phyloP scores from a whole-genome alignment of 2,329 filamentous ascomycete genomes.

The Drechslerella stenobrocha region DNA sequence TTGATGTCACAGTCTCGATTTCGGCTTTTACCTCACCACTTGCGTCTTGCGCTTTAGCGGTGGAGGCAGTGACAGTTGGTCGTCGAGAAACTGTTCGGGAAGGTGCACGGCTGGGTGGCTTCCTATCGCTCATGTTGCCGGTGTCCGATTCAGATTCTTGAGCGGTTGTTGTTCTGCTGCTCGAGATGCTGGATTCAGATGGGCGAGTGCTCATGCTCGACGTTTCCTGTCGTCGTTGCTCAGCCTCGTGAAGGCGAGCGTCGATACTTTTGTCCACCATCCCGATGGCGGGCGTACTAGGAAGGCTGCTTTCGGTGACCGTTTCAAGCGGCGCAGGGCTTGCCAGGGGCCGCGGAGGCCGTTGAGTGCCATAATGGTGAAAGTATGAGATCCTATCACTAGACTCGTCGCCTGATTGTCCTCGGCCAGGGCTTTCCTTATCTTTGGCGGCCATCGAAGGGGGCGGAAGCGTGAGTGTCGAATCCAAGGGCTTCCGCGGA shows the following conservation, averaged over 20 bases:
- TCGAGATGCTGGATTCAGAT: conserved; percentile 55
- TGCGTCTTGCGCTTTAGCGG: conserved; percentile 71
- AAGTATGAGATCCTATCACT: conserved; percentile 47
- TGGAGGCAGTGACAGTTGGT: conserved; percentile 60
- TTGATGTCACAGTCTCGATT: conserved; percentile 90
- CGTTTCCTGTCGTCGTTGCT: conserved; percentile 54
- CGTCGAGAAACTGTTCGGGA: conserved; percentile 66
- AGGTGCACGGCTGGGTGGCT: conserved; percentile 66
- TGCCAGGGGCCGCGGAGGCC: conserved; percentile 54
- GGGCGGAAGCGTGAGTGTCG: conserved; percentile 47
- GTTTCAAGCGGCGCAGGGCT: conserved; percentile 72
- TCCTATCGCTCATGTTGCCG: conserved; percentile 54
- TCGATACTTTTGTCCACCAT: conserved; percentile 57
- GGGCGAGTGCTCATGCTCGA: conserved; percentile 53
- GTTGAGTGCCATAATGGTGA: conserved; percentile 24
- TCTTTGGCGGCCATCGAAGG: conserved; percentile 33
- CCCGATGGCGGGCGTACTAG: conserved; percentile 67
- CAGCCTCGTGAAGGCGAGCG: conserved; percentile 55
- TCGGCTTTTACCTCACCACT: conserved; percentile 88
- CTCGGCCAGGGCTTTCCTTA: conserved; percentile 46
- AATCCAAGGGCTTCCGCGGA: conserved; percentile 48
- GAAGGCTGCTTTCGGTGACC: conserved; percentile 84
- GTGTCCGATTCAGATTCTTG: conserved; percentile 58
- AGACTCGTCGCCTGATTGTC: conserved; percentile 46
- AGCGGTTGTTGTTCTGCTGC: conserved; percentile 54